Conservation (phyloP, 73 alveolate species). For the Paramecium biaurelia region DNA sequence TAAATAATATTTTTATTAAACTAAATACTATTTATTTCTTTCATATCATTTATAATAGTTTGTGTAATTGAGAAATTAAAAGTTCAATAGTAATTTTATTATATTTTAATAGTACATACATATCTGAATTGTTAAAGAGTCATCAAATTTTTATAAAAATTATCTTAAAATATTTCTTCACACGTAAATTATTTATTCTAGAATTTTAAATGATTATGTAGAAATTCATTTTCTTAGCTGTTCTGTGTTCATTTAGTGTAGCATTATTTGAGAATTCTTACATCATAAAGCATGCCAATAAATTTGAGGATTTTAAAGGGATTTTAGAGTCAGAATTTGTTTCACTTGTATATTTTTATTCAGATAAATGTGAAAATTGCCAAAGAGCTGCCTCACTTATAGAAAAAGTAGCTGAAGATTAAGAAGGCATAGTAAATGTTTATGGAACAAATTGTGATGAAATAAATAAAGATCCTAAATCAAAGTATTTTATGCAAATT, state of each 20-base stretch:
- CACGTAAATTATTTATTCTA: neutral
- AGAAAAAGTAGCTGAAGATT: slow-evolving; percentile 29
- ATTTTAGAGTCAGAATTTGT: slow-evolving; percentile 33
- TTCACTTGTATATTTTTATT: slow-evolving; percentile 30
- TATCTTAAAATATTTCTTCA: neutral
- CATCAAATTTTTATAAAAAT: neutral
- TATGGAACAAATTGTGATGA: slow-evolving; percentile 44
- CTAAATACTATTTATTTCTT: neutral
- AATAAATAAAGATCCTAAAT: neutral
- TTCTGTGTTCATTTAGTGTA: neutral
- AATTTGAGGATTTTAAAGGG: neutral
- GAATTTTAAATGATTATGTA: neutral
- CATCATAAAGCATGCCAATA: neutral
- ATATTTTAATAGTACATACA: too few species aligned
- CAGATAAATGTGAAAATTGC: neutral
- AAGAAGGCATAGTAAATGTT: slow-evolving; percentile 22
- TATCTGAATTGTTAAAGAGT: too few species aligned
- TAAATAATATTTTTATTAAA: neutral
- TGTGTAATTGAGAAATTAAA: neutral
- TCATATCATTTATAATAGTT: neutral
- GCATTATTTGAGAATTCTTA: neutral
- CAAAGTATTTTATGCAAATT: neutral
- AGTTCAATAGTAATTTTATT: neutral
- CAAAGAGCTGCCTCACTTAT: neutral
- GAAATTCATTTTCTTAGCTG: neutral